phyloP scores from a whole-genome alignment of 371 early-diverging fungal species.

The Mortierella sp. region DNA sequence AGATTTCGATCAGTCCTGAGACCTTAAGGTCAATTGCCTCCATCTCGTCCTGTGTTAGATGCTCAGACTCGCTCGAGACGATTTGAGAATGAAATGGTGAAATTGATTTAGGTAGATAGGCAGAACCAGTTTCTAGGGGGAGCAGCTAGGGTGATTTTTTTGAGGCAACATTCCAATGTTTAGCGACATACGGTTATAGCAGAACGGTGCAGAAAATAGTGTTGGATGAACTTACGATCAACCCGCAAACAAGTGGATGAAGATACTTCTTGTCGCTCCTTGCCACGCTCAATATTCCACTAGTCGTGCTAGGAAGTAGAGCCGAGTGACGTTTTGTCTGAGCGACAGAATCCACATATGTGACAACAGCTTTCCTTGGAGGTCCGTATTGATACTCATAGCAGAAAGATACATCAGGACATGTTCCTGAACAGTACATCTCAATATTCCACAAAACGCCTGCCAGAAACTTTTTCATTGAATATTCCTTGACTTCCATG shows the following conservation, averaged over 20 bases:
- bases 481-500: not conserved
- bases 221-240: constrained; percentile 39
- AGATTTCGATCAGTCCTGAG: constrained; percentile 20
- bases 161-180: not conserved
- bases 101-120: constrained; percentile 33
- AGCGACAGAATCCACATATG: constrained; percentile 15
- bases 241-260: constrained; percentile 49
- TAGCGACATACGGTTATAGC: not conserved
- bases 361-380: constrained; percentile 31
- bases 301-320: constrained; percentile 18
- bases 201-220: not conserved
- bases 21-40: constrained; percentile 29
- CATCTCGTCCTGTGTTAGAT: constrained; percentile 30
- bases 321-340: not conserved
- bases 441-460: constrained; percentile 54
- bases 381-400: constrained; percentile 30
- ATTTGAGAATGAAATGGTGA: constrained; percentile 23
- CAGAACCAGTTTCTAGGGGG: constrained; percentile 13
- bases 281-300: constrained; percentile 1
- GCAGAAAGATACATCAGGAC: constrained; percentile 43
- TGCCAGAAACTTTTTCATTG: constrained; percentile 29
- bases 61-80: constrained; percentile 10
- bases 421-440: constrained; percentile 51
- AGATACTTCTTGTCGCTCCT: constrained; percentile 18
- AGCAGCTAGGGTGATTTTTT: constrained; percentile 20